Evolutionary conservation across 106 monocot genomes (phyloP).

Genomic region (Dendrobium officinale): DNA sequence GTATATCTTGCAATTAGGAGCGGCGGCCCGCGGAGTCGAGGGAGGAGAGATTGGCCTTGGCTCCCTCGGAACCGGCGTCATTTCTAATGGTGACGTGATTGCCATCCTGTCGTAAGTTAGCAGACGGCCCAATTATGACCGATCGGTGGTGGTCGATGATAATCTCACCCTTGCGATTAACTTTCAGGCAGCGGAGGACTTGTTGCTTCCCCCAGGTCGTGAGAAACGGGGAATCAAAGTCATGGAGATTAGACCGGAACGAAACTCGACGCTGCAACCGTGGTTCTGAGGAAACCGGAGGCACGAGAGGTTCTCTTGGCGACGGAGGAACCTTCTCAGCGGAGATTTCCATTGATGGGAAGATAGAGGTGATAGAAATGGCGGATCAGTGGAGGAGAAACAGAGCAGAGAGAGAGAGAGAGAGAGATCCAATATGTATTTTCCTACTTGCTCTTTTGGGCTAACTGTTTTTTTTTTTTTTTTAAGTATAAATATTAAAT

Average conservation of each 20-base stretch:
- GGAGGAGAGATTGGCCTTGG: conserved; percentile 14
- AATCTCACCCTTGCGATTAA: conserved; percentile 20
- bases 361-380: neutral
- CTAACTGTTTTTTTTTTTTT: too few relatives aligned
- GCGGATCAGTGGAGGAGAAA: neutral
- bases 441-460: too few relatives aligned
- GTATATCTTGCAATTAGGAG: neutral
- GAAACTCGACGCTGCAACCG: neutral
- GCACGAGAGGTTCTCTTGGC: neutral
- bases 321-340: conserved; percentile 19
- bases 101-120: neutral
- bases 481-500: too few relatives aligned
- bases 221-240: conserved; percentile 31
- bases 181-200: conserved; percentile 27
- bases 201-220: conserved; percentile 46
- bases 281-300: neutral
- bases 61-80: conserved; percentile 1
- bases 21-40: conserved; percentile 24
- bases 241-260: neutral
- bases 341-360: conserved; percentile 33
- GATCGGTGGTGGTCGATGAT: conserved; percentile 4
- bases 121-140: neutral
- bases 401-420: neutral
- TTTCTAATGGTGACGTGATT: neutral
- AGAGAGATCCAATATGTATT: too few relatives aligned